A percentile compares a stretch with the other conserved stretches of the same genome.
Conservation (phyloP, 2,329 filamentous ascomycete genomes). For the Trichoderma pleuroti region DNA sequence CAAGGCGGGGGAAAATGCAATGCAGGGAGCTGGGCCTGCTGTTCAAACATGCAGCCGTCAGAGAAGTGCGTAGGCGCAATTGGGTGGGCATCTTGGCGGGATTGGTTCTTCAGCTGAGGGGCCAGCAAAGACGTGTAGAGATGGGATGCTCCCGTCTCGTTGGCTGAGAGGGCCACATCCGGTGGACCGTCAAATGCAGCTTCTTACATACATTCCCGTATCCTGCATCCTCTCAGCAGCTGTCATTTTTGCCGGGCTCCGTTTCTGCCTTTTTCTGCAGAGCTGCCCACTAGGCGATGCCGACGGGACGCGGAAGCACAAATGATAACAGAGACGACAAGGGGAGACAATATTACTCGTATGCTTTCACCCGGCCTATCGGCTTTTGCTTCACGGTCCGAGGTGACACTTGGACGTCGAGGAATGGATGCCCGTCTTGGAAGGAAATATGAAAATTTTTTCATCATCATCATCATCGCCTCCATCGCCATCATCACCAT, state of each 20-base stretch:
- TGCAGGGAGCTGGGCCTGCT: neutral
- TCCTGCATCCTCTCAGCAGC: conserved; percentile 9
- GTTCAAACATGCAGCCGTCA: neutral
- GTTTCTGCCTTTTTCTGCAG: neutral
- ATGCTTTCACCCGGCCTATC: neutral
- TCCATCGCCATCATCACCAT: neutral
- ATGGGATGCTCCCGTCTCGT: neutral
- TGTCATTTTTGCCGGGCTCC: neutral
- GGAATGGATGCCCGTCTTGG: neutral
- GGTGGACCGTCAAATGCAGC: neutral
- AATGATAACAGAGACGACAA: neutral
- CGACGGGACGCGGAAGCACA: neutral
- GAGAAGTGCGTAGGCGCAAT: neutral
- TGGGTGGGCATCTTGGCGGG: neutral
- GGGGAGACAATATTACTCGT: neutral
- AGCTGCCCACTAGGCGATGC: conserved; percentile 1
- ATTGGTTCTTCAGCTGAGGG: neutral
- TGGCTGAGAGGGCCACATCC: neutral
- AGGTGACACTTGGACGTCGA: conserved; percentile 10
- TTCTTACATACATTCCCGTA: conserved; percentile 8
- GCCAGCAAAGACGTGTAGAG: neutral
- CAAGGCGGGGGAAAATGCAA: neutral
- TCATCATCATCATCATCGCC: neutral
- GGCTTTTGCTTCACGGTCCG: neutral
- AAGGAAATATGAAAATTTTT: neutral